phyloP scores from a whole-genome alignment of 2,329 filamentous ascomycete species.

The Venturia nashicola region DNA sequence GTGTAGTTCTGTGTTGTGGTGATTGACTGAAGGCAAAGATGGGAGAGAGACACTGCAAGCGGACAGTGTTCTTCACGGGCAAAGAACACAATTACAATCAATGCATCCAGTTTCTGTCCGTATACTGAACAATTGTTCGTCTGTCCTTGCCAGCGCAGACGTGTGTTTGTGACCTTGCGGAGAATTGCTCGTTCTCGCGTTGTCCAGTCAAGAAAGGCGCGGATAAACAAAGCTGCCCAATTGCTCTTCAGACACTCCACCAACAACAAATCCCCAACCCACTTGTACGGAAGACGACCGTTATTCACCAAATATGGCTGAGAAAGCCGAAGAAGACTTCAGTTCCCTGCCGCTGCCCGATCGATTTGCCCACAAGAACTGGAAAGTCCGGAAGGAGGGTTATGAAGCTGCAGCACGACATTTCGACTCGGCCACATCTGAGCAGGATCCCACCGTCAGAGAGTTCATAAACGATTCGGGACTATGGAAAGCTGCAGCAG shows the following conservation, averaged over 20 bases:
- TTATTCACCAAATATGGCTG: constrained; percentile 50
- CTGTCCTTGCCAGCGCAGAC: not conserved
- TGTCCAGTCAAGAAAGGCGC: not conserved
- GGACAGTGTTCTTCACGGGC: too few species aligned
- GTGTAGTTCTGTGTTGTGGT: not conserved
- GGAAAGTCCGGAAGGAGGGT: constrained; percentile 92
- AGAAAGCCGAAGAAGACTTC: constrained; percentile 65
- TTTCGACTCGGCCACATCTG: constrained; percentile 75
- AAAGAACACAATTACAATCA: not conserved
- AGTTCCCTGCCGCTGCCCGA: constrained; percentile 66
- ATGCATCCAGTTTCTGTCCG: not conserved
- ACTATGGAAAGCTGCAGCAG: constrained; percentile 85
- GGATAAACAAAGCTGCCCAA: not conserved
- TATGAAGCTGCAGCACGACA: constrained; percentile 87
- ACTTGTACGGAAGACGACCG: not conserved
- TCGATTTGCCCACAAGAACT: constrained; percentile 80
- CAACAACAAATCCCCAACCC: not conserved
- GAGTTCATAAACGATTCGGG: constrained; percentile 76
- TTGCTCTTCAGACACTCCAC: not conserved
- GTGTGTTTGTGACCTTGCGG: not conserved
- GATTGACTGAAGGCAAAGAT: not conserved
- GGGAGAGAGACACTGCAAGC: too few species aligned
- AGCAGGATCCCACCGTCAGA: constrained; percentile 72
- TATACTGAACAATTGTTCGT: too few species aligned
- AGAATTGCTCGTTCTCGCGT: not conserved